Conservation (phyloP, 208 protist genomes). For the Crithidia bombi region DNA sequence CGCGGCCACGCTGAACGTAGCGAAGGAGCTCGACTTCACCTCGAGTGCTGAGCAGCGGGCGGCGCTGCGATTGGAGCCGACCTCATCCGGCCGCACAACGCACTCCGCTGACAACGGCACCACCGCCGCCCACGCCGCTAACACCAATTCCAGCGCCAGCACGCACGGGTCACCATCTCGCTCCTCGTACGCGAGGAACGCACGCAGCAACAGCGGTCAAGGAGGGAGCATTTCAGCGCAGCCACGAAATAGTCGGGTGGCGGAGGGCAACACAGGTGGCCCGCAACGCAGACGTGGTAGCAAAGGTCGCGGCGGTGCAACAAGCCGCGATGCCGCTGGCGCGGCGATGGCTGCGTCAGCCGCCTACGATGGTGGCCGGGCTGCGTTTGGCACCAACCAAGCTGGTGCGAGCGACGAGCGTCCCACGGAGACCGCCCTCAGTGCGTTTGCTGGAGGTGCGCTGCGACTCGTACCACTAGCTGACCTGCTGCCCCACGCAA, state of each 20-base stretch:
- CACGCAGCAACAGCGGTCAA: conserved; percentile 9
- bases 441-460: conserved; percentile 23
- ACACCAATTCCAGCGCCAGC: neutral
- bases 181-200: neutral
- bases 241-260: neutral
- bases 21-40: conserved; percentile 80
- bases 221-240: conserved; percentile 4
- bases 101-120: conserved; percentile 10
- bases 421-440: conserved; percentile 20
- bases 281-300: conserved; percentile 28
- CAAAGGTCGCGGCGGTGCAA: conserved; percentile 25
- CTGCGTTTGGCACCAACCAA: conserved; percentile 15
- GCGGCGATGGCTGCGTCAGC: neutral
- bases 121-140: neutral
- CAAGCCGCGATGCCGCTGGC: conserved; percentile 9
- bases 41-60: conserved; percentile 25
- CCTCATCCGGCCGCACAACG: conserved; percentile 2
- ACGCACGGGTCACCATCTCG: conserved; percentile 14
- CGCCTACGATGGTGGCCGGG: conserved; percentile 19
- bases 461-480: conserved; percentile 31
- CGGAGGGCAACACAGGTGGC: conserved; percentile 13
- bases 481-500: conserved; percentile 65
- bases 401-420: conserved; percentile 16
- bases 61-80: conserved; percentile 14
- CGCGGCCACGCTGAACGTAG: conserved; percentile 35